Percentiles rank a stretch among this genome's conserved stretches.
phyloP scores from a whole-genome alignment of 345 rosid genomes.

The Acer campestre region DNA sequence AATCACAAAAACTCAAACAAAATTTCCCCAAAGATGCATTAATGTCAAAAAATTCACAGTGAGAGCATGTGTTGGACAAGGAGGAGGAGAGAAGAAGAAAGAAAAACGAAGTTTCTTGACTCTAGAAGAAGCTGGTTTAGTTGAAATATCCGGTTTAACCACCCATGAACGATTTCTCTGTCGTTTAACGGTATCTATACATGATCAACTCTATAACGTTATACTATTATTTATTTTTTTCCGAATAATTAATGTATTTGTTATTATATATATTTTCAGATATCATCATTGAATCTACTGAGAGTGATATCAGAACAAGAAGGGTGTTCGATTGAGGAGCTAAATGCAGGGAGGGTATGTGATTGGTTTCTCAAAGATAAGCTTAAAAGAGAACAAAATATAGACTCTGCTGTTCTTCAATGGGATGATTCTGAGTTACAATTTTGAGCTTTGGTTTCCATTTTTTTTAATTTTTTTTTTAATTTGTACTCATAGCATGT shows the following conservation, averaged over 20 bases:
- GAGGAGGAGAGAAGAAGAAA: slow-evolving; percentile 35
- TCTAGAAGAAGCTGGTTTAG: slow-evolving; percentile 90
- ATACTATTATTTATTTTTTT: too few relatives aligned
- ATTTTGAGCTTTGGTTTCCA: slow-evolving; percentile 23
- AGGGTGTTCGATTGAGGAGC: slow-evolving; percentile 77
- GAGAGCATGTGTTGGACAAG: slow-evolving; percentile 40
- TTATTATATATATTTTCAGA: slow-evolving; percentile 34
- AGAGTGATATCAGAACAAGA: slow-evolving; percentile 82
- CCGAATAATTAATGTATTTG: neutral
- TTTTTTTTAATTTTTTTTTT: too few relatives aligned
- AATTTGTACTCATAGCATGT: too few relatives aligned
- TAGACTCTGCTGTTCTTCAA: slow-evolving; percentile 77
- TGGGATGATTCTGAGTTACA: slow-evolving; percentile 88
- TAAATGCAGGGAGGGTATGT: slow-evolving; percentile 79
- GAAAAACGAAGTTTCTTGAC: slow-evolving; percentile 59
- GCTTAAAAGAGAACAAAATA: slow-evolving; percentile 68
- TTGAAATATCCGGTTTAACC: slow-evolving; percentile 76
- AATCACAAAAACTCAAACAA: slow-evolving; percentile 3
- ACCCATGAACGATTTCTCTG: slow-evolving; percentile 85
- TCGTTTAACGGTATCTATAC: slow-evolving; percentile 67
- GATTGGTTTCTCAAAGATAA: slow-evolving; percentile 93
- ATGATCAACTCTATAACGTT: too few relatives aligned
- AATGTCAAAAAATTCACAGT: slow-evolving; percentile 20
- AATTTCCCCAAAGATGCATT: slow-evolving; percentile 13
- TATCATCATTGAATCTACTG: slow-evolving; percentile 84